Base-by-base conservation (phyloP, 805 yeast species). In the Diddensiella caesifluorescens region DNA sequence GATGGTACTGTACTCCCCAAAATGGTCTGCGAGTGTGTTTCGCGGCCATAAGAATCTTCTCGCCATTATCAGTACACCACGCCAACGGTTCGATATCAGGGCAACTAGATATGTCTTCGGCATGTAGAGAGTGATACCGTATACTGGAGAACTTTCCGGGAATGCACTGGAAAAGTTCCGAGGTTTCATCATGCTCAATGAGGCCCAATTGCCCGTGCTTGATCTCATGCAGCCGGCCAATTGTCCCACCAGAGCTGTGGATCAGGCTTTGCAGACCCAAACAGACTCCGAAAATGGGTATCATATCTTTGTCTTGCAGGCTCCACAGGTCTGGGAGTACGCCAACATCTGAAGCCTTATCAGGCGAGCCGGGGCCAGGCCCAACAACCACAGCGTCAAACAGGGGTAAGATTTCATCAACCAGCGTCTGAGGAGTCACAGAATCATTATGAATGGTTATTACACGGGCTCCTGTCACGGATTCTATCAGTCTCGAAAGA, bases 361-460 rank as follows among this genome's bases (percentile, higher is more conserved):
- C 61, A 0, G 98, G 98, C 52, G 84, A 77, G 0, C 99, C 99
- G 0, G 99, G 99, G 0, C 99, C 99, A 0, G 99, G 99, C 0
- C 98, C 98, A 5, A 92, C 71, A 0, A 92, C 77, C 2, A 92
- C 69, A 25, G 87, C 87, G 44, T 83, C 86, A 50, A 86, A 79
- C 5, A 66, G 55, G 0, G 70, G 66, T 15, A 85, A 55, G 44
- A 72, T 68, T 1, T 54, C 45, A 4, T 52, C 50, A 37, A 83
- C 65, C 29, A 59, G 45, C 7, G 37, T 62, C 2, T 50, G 45
- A 0, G 62, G 41, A 5, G 61, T 57, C 18, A 74, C 64, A 0
- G 80, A 63, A 55, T 83, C 87, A 57, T 80, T 79, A 54, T 79
- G 83, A 25, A 81, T 74, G 7, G 80, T 75, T 29, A 67, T 56